phyloP scores from a whole-genome alignment of 768 basidiomycete species.

The Leccinum barrowsii region DNA sequence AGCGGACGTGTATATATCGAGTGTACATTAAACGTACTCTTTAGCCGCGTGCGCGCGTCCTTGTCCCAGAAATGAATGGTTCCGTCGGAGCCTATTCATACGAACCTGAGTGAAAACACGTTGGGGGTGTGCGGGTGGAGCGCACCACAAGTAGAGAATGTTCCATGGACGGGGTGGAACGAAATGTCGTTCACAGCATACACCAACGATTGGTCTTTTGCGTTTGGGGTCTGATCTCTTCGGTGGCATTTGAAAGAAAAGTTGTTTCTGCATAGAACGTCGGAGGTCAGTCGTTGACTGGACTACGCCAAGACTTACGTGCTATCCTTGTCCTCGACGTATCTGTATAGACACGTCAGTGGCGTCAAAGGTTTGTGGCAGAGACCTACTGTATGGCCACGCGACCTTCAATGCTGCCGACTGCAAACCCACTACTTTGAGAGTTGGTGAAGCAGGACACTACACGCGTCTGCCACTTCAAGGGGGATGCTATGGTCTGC shows the following conservation, averaged over 20 bases:
- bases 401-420: slow-evolving; percentile 86
- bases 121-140: slow-evolving; percentile 21
- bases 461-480: slow-evolving; percentile 92
- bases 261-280: slow-evolving; percentile 48
- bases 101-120: slow-evolving; percentile 15
- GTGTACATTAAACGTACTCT: slow-evolving; percentile 48
- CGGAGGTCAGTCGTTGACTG: background rate
- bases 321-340: slow-evolving; percentile 81
- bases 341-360: slow-evolving; percentile 41
- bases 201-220: slow-evolving; percentile 66
- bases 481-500: slow-evolving; percentile 77
- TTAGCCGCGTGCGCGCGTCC: slow-evolving; percentile 86
- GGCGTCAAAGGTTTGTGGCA: background rate
- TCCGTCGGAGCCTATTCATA: slow-evolving; percentile 65
- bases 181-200: slow-evolving; percentile 84
- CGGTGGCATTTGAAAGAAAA: slow-evolving; percentile 89
- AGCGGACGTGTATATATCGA: background rate
- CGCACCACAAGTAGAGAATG: slow-evolving; percentile 76
- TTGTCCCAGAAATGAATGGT: slow-evolving; percentile 95
- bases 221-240: slow-evolving; percentile 49
- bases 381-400: slow-evolving; percentile 89
- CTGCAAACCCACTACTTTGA: slow-evolving; percentile 65
- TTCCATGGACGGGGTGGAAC: slow-evolving; percentile 82
- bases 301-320: slow-evolving; percentile 40
- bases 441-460: slow-evolving; percentile 79